Evolutionary conservation across 495 filamentous ascomycete species (phyloP).

Genomic region (Trichoderma reesei): DNA sequence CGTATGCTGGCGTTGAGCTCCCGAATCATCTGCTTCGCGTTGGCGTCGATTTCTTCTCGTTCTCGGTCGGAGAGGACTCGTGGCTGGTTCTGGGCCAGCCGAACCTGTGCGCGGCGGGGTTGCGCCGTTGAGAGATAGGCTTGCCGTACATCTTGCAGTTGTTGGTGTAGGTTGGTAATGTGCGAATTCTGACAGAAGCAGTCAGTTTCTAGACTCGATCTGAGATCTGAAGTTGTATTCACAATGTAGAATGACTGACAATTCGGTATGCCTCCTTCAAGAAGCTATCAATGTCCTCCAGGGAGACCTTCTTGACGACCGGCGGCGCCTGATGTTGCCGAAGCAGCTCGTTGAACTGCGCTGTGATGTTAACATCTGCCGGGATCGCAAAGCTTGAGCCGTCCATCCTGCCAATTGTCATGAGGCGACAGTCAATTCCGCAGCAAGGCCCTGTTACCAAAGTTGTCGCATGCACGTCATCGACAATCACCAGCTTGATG

Average conservation of each 20-base stretch:
- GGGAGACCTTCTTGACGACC: slow-evolving; percentile 1
- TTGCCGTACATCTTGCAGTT: slow-evolving; percentile 75
- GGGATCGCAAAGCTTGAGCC: neutral
- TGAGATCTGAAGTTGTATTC: too few relatives aligned
- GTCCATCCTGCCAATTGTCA: neutral
- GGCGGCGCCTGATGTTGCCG: slow-evolving; percentile 40
- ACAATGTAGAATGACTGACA: slow-evolving; percentile 37
- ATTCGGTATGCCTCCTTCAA: slow-evolving; percentile 93
- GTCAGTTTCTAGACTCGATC: neutral
- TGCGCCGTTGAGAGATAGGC: slow-evolving; percentile 76
- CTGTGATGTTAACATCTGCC: slow-evolving; percentile 30
- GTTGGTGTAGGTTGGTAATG: slow-evolving; percentile 62
- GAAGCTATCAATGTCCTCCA: slow-evolving; percentile 65
- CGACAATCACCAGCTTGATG: neutral
- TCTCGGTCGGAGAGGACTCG: slow-evolving; percentile 54
- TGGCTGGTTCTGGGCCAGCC: slow-evolving; percentile 26
- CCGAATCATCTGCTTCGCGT: slow-evolving; percentile 71
- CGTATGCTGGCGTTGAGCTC: slow-evolving; percentile 69
- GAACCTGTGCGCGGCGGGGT: slow-evolving; percentile 36
- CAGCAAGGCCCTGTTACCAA: neutral
- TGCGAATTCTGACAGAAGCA: slow-evolving; percentile 59
- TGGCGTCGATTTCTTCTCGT: slow-evolving; percentile 72
- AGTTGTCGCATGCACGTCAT: neutral
- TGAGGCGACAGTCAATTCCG: neutral
- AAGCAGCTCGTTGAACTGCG: slow-evolving; percentile 59